Conservation (phyloP, 208 protist genomes). For the Zelonia costaricensis region DNA sequence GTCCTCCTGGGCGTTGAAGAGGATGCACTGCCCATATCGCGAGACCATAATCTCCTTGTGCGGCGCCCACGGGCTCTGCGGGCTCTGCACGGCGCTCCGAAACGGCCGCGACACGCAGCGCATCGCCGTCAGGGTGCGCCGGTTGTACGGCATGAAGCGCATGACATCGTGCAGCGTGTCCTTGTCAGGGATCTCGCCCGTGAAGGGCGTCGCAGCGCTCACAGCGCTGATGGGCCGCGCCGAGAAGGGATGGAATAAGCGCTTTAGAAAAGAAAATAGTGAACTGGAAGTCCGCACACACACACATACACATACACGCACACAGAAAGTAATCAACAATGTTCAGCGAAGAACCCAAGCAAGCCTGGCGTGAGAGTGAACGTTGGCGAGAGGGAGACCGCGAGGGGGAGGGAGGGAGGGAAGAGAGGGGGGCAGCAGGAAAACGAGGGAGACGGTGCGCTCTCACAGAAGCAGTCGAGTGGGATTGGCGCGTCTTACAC, state of each 20-base stretch:
- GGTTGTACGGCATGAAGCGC: constrained; percentile 84
- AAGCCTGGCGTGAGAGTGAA: no score
- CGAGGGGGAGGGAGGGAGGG: no score
- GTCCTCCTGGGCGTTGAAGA: constrained; percentile 82
- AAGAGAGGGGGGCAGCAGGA: no score
- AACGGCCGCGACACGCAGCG: constrained; percentile 81
- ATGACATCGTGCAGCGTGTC: constrained; percentile 68
- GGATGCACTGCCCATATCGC: constrained; percentile 72
- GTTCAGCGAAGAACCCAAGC: no score
- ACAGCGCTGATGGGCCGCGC: no score
- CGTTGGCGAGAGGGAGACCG: no score
- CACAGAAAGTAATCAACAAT: not conserved
- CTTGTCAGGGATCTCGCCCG: constrained; percentile 58
- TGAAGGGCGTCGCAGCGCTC: constrained; percentile 44
- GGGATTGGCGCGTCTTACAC: no score
- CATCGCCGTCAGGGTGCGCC: constrained; percentile 78
- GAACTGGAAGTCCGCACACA: not conserved
- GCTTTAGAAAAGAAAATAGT: not conserved
- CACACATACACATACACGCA: constrained; percentile 11
- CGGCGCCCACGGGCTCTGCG: constrained; percentile 56
- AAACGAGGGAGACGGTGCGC: no score
- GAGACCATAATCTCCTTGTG: constrained; percentile 82
- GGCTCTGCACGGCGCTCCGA: constrained; percentile 73
- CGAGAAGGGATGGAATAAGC: no score
- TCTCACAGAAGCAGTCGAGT: no score